Evolutionary conservation across 371 early-diverging fungal genomes (phyloP).

Genomic region (Mucor plumbeus): DNA sequence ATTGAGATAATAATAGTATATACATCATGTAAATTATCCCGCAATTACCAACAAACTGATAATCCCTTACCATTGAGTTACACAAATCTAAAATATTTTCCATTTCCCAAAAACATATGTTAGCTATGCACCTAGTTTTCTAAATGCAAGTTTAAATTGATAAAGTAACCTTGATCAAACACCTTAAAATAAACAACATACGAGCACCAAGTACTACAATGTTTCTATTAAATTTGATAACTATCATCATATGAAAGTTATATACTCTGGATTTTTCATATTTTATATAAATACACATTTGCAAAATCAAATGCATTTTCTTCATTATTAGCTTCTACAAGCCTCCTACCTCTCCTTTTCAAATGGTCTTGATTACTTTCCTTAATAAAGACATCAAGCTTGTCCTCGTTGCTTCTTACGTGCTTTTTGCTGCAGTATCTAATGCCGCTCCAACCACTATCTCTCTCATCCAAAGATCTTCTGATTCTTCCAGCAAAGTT

Average conservation of each 20-base stretch:
- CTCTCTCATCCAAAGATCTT: neutral
- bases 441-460: constrained; percentile 14
- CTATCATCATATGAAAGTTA: neutral
- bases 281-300: neutral
- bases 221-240: too few relatives aligned
- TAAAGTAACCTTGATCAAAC: neutral
- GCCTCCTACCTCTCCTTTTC: neutral
- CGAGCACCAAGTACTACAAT: too few relatives aligned
- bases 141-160: constrained; percentile 5
- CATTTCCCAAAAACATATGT: neutral
- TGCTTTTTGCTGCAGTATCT: constrained; percentile 7
- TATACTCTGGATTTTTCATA: neutral
- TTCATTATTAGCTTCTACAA: neutral
- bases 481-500: neutral
- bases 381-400: constrained; percentile 10
- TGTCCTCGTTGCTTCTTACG: constrained; percentile 6
- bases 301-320: neutral
- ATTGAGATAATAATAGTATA: neutral
- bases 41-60: neutral
- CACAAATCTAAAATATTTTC: neutral
- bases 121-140: neutral
- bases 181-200: too few relatives aligned
- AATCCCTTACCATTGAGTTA: neutral
- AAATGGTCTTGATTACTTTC: constrained; percentile 22
- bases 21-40: neutral